phyloP scores from a whole-genome alignment of 2,329 filamentous ascomycete species.

The Venturia aucupariae region DNA sequence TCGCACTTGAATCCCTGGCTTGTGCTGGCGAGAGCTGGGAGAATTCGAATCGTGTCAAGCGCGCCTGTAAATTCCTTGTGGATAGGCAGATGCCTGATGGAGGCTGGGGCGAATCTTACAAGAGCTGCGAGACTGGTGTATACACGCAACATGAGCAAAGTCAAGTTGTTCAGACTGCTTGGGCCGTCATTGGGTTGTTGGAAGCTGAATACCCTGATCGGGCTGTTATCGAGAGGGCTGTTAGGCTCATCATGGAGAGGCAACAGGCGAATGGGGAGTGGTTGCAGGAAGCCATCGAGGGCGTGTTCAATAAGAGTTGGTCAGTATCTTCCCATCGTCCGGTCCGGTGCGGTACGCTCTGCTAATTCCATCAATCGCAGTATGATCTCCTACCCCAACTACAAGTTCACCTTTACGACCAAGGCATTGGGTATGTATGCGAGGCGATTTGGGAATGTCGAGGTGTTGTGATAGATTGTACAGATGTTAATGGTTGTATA shows the following conservation, averaged over 20 bases:
- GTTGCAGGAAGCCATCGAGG: constrained; percentile 91
- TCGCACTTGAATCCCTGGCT: constrained; percentile 78
- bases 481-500: too few relatives aligned
- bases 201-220: constrained; percentile 73
- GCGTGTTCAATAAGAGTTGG: constrained; percentile 98
- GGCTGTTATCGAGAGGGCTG: constrained; percentile 60
- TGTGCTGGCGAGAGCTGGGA: constrained; percentile 73
- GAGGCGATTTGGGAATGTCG: constrained; percentile 57
- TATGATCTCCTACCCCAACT: constrained; percentile 99
- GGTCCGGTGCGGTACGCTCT: not conserved
- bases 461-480: constrained; percentile 28
- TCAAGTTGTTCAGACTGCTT: constrained; percentile 90
- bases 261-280: constrained; percentile 89
- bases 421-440: constrained; percentile 90
- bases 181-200: constrained; percentile 74
- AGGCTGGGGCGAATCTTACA: constrained; percentile 95
- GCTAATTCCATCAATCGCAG: constrained; percentile 33
- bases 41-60: constrained; percentile 60
- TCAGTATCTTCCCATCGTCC: constrained; percentile 34
- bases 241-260: constrained; percentile 72
- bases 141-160: constrained; percentile 72
- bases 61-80: constrained; percentile 78
- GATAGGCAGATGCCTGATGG: constrained; percentile 80
- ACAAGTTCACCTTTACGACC: constrained; percentile 93
- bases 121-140: constrained; percentile 65